Evolutionary conservation across 345 rosid species (phyloP).

Genomic region (Rhodamnia rubescens): DNA sequence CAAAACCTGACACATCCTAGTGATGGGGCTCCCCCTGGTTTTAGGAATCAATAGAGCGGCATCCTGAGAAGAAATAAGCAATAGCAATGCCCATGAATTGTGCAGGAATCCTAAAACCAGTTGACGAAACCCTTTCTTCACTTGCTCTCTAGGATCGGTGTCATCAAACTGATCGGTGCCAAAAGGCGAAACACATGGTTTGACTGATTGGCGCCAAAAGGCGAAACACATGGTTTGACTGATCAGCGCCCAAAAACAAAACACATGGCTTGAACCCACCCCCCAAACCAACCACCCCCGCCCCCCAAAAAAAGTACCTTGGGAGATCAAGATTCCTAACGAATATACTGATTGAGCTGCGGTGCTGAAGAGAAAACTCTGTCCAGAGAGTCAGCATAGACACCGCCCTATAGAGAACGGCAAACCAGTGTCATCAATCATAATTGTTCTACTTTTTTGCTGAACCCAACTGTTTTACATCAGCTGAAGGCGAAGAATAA

Average conservation of each 20-base stretch:
- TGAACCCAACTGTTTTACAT: neutral
- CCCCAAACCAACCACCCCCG: slow-evolving; percentile 27
- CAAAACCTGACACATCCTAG: slow-evolving; percentile 29
- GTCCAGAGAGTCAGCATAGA: slow-evolving; percentile 21
- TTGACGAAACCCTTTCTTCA: slow-evolving; percentile 23
- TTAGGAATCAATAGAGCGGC: slow-evolving; percentile 25
- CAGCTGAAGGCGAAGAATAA: neutral
- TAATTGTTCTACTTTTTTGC: neutral
- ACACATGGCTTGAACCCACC: slow-evolving; percentile 25
- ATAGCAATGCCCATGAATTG: slow-evolving; percentile 25
- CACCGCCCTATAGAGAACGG: slow-evolving; percentile 16
- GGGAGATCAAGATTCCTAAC: slow-evolving; percentile 29
- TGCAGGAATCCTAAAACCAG: slow-evolving; percentile 40
- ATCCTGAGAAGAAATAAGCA: slow-evolving; percentile 25
- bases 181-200: slow-evolving; percentile 37
- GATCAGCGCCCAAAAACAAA: slow-evolving; percentile 21
- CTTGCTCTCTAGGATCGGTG: slow-evolving; percentile 17
- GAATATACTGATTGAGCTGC: slow-evolving; percentile 21
- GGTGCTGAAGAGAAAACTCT: slow-evolving; percentile 24
- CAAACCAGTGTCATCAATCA: neutral
- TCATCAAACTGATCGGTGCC: slow-evolving; percentile 29
- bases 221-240: slow-evolving; percentile 36
- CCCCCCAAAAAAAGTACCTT: slow-evolving; percentile 17
- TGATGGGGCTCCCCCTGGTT: slow-evolving; percentile 34
- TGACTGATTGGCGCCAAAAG: slow-evolving; percentile 26